These are phyloP conservation scores for Pestalotiopsis sp. DNA, from an alignment of 2,329 filamentous ascomycete genomes.

Conservation along the genomic window DNA sequence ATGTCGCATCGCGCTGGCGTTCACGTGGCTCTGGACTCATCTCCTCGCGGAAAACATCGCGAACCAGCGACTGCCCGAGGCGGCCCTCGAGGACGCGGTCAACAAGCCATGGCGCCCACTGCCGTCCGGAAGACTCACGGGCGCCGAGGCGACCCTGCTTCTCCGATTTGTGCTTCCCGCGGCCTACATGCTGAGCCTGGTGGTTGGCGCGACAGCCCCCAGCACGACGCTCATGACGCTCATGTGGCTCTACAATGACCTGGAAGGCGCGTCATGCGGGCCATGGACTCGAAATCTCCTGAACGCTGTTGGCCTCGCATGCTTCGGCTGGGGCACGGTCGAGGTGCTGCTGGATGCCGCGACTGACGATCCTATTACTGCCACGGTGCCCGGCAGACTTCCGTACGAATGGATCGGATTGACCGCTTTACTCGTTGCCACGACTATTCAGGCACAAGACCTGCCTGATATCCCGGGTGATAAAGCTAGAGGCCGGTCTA, in stretches of 20 bases:
- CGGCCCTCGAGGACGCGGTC: constrained; percentile 28
- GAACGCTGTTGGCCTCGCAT: not conserved
- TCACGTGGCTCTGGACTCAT: constrained; percentile 29
- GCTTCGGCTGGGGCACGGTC: not conserved
- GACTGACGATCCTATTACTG: not conserved
- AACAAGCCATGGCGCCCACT: constrained; percentile 36
- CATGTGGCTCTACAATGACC: not conserved
- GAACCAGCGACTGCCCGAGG: constrained; percentile 28
- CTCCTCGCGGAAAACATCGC: constrained; percentile 30
- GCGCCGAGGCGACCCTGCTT: not conserved
- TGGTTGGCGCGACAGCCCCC: not conserved
- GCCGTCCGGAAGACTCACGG: not conserved
- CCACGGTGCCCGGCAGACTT: not conserved
- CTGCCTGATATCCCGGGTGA: constrained; percentile 27
- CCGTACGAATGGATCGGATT: not conserved
- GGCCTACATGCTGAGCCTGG: not conserved
- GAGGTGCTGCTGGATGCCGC: not conserved
- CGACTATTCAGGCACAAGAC: constrained; percentile 28
- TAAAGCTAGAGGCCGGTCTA: constrained; percentile 26
- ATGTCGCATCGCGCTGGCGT: not conserved
- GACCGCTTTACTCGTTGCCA: not conserved
- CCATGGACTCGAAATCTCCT: not conserved
- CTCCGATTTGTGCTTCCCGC: not conserved
- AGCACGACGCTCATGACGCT: not conserved
- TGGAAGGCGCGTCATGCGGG: not conserved